These are phyloP conservation scores for Ceratocystis diversiconidia DNA, from an alignment of 2,329 filamentous ascomycete species.

Conservation along the genomic window DNA sequence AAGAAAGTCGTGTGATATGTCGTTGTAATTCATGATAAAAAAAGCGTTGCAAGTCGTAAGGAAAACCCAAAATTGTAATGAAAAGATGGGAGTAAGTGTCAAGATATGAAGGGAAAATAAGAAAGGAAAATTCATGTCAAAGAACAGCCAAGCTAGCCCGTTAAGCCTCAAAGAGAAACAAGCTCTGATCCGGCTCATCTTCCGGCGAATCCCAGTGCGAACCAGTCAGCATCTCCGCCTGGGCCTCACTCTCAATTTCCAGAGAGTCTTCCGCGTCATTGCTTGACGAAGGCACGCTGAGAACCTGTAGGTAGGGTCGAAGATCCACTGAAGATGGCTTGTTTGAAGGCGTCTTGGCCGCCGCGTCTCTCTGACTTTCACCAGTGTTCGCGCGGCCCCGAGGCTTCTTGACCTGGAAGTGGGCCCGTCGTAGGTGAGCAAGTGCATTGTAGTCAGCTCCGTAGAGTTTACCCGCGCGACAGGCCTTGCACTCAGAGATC, in stretches of 20 bases:
- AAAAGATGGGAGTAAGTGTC: too few species aligned
- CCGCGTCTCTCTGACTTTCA: slow-evolving; percentile 20
- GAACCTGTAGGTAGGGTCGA: slow-evolving; percentile 12
- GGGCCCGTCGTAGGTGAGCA: slow-evolving; percentile 72
- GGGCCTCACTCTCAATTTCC: background rate
- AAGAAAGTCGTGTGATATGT: background rate
- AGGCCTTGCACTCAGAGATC: slow-evolving; percentile 71
- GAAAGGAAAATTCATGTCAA: background rate
- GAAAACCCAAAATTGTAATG: background rate
- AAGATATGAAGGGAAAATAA: background rate
- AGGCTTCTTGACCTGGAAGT: slow-evolving; percentile 57
- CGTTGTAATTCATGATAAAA: background rate
- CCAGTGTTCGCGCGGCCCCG: slow-evolving; percentile 27
- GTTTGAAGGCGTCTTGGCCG: slow-evolving; percentile 8
- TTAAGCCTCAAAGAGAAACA: background rate
- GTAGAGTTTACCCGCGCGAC: slow-evolving; percentile 62
- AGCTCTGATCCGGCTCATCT: background rate
- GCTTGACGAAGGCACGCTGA: background rate
- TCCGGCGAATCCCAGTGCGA: background rate
- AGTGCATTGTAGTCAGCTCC: slow-evolving; percentile 91
- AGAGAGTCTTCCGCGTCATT: slow-evolving; percentile 6
- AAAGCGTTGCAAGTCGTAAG: slow-evolving; percentile 11
- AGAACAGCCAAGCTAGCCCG: background rate
- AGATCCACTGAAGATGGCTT: slow-evolving; percentile 15
- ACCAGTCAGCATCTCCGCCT: background rate